A percentile compares a stretch with the other conserved stretches of the same genome.
Conservation (phyloP, 1,284 basidiomycete genomes). For the Leucoagaricus sp. region DNA sequence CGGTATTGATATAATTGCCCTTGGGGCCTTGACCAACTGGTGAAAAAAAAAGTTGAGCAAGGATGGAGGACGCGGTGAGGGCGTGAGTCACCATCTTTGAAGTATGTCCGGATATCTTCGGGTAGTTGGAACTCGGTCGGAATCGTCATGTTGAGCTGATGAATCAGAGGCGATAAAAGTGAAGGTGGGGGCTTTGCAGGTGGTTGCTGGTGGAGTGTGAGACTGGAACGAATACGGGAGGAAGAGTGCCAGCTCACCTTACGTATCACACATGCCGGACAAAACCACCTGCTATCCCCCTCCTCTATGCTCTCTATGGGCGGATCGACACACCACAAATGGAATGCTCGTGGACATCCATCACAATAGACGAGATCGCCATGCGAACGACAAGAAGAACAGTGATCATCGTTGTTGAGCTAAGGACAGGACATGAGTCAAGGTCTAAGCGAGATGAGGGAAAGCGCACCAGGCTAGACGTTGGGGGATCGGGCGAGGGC, state of each 20-base stretch:
- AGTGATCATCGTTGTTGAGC: slow-evolving; percentile 90
- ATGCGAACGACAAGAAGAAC: slow-evolving; percentile 84
- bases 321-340: slow-evolving; percentile 95
- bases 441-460: slow-evolving; percentile 19
- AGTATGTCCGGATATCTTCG: slow-evolving; percentile 84
- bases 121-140: slow-evolving; percentile 90
- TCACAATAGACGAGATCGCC: slow-evolving; percentile 93
- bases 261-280: slow-evolving; percentile 71
- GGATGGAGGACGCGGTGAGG: slow-evolving; percentile 15
- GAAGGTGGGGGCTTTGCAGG: slow-evolving; percentile 61
- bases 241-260: slow-evolving; percentile 51
- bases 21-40: slow-evolving; percentile 75
- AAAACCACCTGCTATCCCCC: slow-evolving; percentile 90
- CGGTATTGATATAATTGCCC: slow-evolving; percentile 78
- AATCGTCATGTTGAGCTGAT: slow-evolving; percentile 61
- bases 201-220: slow-evolving; percentile 51
- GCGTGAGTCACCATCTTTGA: slow-evolving; percentile 71
- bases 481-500: slow-evolving; percentile 49
- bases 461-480: slow-evolving; percentile 43
- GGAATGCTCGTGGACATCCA: slow-evolving; percentile 94
- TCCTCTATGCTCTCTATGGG: slow-evolving; percentile 89
- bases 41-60: slow-evolving; percentile 19
- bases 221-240: slow-evolving; percentile 21
- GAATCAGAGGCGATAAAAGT: slow-evolving; percentile 69
- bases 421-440: slow-evolving; percentile 33